phyloP scores from a whole-genome alignment of 208 protist genomes.

The Acanthamoeba lenticulata region DNA sequence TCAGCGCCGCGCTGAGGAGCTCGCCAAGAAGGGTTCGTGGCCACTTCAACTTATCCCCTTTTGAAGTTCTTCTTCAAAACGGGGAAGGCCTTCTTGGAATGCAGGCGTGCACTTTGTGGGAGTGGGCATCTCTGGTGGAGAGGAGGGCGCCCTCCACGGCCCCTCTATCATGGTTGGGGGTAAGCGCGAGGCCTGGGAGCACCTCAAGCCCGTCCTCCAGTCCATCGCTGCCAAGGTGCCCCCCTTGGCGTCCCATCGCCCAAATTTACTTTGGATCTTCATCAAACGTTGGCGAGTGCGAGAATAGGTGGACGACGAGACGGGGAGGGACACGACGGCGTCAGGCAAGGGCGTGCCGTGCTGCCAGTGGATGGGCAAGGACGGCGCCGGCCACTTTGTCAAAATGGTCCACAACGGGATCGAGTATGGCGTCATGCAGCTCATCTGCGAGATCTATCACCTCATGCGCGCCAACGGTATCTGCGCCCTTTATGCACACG shows the following conservation, averaged over 20 bases:
- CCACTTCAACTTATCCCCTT: neutral
- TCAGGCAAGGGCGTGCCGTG: conserved; percentile 90
- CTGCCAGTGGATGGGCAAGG: conserved; percentile 94
- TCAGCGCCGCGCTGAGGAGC: conserved; percentile 89
- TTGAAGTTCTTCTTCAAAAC: conserved; percentile 89
- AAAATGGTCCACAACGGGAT: conserved; percentile 99
- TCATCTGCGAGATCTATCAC: conserved; percentile 95
- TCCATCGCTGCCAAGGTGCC: conserved; percentile 94
- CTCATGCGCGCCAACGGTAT: conserved; percentile 91
- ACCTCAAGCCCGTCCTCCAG: conserved; percentile 96
- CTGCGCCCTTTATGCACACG: neutral
- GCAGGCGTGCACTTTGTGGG: conserved; percentile 84
- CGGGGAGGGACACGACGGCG: neutral
- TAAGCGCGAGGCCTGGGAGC: conserved; percentile 87
- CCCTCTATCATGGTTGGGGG: conserved; percentile 99
- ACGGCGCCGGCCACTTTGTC: conserved; percentile 98
- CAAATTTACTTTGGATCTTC: neutral
- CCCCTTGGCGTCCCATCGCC: neutral
- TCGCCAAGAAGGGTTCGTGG: conserved; percentile 88
- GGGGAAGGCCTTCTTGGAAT: neutral
- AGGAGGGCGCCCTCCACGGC: conserved; percentile 98
- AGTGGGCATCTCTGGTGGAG: conserved; percentile 98
- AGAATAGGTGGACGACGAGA: conserved; percentile 4
- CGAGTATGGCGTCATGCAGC: conserved; percentile 99
- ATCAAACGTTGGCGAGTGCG: neutral